These are phyloP conservation scores for Aspergillus awamori DNA, from an alignment of 2,329 filamentous ascomycete species.

Conservation along the genomic window DNA sequence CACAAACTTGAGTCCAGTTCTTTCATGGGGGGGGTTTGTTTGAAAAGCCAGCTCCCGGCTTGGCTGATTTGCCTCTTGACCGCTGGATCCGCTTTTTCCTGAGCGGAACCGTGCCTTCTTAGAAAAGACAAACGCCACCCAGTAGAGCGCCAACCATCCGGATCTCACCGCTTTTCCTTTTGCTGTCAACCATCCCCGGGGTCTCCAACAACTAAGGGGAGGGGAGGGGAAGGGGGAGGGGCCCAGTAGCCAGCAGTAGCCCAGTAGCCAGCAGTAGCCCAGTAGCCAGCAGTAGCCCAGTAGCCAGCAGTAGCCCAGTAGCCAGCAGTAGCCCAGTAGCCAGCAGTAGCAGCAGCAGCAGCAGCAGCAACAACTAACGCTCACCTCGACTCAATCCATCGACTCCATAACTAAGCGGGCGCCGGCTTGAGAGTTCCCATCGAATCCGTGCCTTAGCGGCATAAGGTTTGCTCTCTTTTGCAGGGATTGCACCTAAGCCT, in stretches of 20 bases:
- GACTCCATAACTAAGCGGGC: background rate
- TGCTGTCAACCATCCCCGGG: constrained; percentile 11
- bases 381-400: too few species aligned
- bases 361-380: too few species aligned
- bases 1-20: background rate
- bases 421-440: background rate
- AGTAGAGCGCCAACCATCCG: constrained; percentile 11
- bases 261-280: too few species aligned
- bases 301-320: too few species aligned
- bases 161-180: constrained; percentile 28
- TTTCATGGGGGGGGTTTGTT: background rate
- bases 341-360: too few species aligned
- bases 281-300: too few species aligned
- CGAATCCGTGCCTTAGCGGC: constrained; percentile 11
- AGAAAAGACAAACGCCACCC: background rate
- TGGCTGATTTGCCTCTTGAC: constrained; percentile 13
- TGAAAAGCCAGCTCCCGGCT: background rate
- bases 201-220: background rate
- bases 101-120: constrained; percentile 7
- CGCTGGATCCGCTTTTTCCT: constrained; percentile 8
- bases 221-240: background rate
- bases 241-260: too few species aligned
- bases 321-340: too few species aligned
- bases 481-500: constrained; percentile 22
- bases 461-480: constrained; percentile 15